These are phyloP conservation scores for Leishmania lainsoni DNA, from an alignment of 208 protist genomes.

Conservation along the genomic window DNA sequence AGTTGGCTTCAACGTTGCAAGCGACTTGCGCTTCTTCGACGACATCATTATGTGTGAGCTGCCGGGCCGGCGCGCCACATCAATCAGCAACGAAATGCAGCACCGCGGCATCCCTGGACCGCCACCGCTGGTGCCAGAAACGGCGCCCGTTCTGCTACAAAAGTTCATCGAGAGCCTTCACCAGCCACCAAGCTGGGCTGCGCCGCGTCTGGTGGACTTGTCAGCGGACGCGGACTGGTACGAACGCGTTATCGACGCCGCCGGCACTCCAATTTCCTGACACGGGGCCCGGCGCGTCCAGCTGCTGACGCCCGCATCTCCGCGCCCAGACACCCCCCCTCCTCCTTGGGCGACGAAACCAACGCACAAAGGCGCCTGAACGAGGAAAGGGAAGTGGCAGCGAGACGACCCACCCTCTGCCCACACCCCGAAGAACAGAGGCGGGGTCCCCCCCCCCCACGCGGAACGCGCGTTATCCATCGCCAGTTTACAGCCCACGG, in stretches of 20 bases:
- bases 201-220: conserved; percentile 35
- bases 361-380: background rate
- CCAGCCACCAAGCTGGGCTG: conserved; percentile 26
- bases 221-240: conserved; percentile 38
- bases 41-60: conserved; percentile 89
- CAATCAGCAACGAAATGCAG: conserved; percentile 50
- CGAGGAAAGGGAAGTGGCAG: background rate
- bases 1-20: conserved; percentile 71
- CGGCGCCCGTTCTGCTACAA: conserved; percentile 20
- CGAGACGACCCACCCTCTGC: background rate
- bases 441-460: background rate
- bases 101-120: conserved; percentile 2
- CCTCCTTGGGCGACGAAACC: background rate
- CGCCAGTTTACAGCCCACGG: background rate
- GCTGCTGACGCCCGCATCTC: too few species aligned
- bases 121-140: conserved; percentile 2
- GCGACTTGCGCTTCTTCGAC: conserved; percentile 72
- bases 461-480: background rate
- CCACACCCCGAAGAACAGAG: too few species aligned
- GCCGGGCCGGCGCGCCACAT: conserved; percentile 64
- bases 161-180: conserved; percentile 48
- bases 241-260: conserved; percentile 15
- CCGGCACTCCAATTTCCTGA: background rate
- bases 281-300: background rate
- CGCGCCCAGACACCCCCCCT: background rate